phyloP scores from a whole-genome alignment of 169 alveolate genomes.

The Ichthyophthirius multifiliis region DNA sequence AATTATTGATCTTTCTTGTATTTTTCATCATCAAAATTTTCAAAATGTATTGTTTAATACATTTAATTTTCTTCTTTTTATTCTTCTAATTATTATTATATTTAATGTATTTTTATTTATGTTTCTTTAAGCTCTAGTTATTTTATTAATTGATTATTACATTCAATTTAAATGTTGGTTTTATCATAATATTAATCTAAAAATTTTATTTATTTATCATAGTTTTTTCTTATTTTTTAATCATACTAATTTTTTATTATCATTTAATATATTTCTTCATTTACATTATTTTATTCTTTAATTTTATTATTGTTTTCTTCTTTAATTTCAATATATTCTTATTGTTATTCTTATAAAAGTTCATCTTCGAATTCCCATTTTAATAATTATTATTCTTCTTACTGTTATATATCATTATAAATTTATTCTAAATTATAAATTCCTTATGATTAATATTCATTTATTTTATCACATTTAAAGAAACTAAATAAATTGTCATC shows the following conservation, averaged over 20 bases:
- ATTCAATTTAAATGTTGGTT: too few relatives aligned
- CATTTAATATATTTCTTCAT: neutral
- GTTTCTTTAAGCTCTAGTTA: too few relatives aligned
- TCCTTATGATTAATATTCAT: neutral
- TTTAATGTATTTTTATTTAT: too few relatives aligned
- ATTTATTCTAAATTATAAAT: neutral
- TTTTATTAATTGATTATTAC: too few relatives aligned
- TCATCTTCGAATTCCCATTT: conserved; percentile 7
- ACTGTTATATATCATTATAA: neutral
- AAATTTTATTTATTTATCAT: neutral
- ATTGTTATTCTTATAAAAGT: neutral
- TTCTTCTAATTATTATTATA: too few relatives aligned
- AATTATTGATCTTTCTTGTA: neutral
- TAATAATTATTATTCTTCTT: neutral
- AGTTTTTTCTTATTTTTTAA: neutral
- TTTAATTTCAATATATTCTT: neutral
- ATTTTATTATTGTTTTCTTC: neutral
- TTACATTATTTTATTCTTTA: neutral
- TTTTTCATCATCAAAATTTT: neutral
- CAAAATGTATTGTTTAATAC: too few relatives aligned
- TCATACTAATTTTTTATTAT: too few relatives aligned
- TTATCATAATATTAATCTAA: neutral
- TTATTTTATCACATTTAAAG: neutral
- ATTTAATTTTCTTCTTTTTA: too few relatives aligned
- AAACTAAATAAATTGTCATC: neutral